Percentiles rank a stretch among this genome's conserved stretches.
Evolutionary conservation across 257 asterid species (phyloP).

Genomic region (Rhazya stricta): DNA sequence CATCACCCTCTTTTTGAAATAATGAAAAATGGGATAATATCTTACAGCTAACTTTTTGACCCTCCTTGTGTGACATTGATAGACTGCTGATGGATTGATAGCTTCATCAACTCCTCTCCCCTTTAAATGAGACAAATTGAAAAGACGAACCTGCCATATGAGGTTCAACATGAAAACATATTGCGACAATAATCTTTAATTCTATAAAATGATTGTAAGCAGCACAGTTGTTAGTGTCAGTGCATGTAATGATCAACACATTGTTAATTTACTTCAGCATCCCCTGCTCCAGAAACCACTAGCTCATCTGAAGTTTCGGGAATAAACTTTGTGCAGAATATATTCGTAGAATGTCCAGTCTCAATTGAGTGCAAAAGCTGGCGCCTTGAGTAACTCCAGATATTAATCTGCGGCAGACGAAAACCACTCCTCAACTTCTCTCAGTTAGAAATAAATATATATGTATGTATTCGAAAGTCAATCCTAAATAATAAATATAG

Average conservation of each 20-base stretch:
- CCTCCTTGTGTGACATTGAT: constrained; percentile 88
- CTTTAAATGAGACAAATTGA: constrained; percentile 62
- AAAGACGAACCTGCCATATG: constrained; percentile 79
- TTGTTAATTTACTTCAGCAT: constrained; percentile 68
- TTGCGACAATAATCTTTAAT: neutral
- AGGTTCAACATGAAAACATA: constrained; percentile 6
- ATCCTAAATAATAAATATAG: no score
- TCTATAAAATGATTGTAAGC: constrained; percentile 5
- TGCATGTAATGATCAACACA: constrained; percentile 9
- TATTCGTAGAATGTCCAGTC: constrained; percentile 89
- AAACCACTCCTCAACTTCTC: neutral
- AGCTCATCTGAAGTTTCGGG: constrained; percentile 95
- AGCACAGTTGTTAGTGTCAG: neutral
- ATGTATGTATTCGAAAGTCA: no score
- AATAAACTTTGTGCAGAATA: constrained; percentile 90
- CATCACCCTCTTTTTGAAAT: neutral
- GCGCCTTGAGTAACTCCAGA: constrained; percentile 75
- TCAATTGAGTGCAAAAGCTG: constrained; percentile 81
- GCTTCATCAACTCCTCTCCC: constrained; percentile 50
- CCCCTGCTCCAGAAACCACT: constrained; percentile 98
- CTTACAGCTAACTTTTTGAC: constrained; percentile 95
- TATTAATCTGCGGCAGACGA: constrained; percentile 65
- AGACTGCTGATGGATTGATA: constrained; percentile 58
- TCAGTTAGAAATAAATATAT: neutral
- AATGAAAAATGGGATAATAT: constrained; percentile 20